Percentiles rank a stretch among this genome's conserved stretches.
phyloP scores from a whole-genome alignment of 139 green algal genomes.

The Asterochloris sp. region DNA sequence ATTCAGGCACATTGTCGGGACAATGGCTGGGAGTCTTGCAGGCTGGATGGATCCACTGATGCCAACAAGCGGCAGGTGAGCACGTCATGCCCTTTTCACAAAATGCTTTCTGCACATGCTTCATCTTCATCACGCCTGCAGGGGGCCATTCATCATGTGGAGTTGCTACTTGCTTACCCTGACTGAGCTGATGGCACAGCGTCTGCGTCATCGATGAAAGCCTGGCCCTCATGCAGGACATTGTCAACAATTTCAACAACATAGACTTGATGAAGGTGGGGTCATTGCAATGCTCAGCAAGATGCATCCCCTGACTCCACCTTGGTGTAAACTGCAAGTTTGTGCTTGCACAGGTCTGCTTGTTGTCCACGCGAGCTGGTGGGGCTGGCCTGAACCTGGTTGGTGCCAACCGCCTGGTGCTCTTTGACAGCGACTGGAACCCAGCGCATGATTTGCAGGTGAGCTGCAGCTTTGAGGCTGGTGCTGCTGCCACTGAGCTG shows the following conservation, averaged over 20 bases:
- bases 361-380: constrained; percentile 82
- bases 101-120: no score
- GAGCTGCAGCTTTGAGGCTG: neutral
- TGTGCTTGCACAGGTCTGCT: constrained; percentile 57
- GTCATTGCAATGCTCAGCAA: neutral
- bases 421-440: constrained; percentile 76
- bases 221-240: constrained; percentile 26
- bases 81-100: no score
- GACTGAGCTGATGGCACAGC: no score
- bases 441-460: constrained; percentile 54
- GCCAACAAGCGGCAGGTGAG: constrained; percentile 42
- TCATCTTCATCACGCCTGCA: no score
- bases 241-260: constrained; percentile 80
- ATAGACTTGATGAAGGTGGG: constrained; percentile 45
- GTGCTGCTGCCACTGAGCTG: no score
- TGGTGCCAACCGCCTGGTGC: constrained; percentile 68
- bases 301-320: neutral
- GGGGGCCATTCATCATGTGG: no score
- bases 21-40: constrained; percentile 30
- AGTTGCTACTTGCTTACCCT: no score
- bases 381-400: constrained; percentile 89
- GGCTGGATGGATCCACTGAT: constrained; percentile 73
- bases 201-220: no score
- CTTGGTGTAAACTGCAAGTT: neutral
- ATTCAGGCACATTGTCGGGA: constrained; percentile 36